Conservation (phyloP, 257 asterid genomes). For the Apocynum venetum region DNA sequence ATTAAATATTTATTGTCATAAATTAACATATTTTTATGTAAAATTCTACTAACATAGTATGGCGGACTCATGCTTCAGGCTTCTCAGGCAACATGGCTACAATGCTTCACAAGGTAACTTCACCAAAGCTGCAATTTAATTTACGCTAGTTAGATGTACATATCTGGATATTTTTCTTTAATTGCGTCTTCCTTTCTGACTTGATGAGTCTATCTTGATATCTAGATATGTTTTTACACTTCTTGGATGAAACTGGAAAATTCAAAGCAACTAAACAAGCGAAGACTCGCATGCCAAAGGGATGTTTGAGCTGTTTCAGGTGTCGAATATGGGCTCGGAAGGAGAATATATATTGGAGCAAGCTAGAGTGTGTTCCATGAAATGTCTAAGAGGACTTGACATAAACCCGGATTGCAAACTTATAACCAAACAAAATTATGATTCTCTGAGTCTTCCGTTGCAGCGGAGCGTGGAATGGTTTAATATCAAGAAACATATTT, state of each 20-base stretch:
- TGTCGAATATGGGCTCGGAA: conserved; percentile 39
- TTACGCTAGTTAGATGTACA: too few relatives aligned
- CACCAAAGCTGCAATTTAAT: too few relatives aligned
- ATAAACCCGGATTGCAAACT: neutral
- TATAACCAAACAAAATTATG: neutral
- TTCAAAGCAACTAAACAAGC: too few relatives aligned
- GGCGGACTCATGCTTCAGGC: conserved; percentile 19
- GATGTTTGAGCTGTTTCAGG: conserved; percentile 35
- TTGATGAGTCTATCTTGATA: neutral
- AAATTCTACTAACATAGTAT: too few relatives aligned
- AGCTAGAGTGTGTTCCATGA: conserved; percentile 17
- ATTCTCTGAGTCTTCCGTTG: conserved; percentile 22
- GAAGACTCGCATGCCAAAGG: conserved; percentile 15
- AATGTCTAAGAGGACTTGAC: neutral
- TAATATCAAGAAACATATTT: conserved; percentile 33
- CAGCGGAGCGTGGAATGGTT: conserved; percentile 53
- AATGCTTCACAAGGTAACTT: conserved; percentile 43
- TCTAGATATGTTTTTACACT: conserved; percentile 31
- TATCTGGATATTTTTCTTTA: too few relatives aligned
- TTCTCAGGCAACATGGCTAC: conserved; percentile 50
- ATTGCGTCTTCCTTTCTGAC: too few relatives aligned
- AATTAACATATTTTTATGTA: too few relatives aligned
- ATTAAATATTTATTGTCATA: too few relatives aligned
- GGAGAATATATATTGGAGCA: conserved; percentile 27
- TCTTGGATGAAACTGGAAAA: conserved; percentile 25